Conservation (phyloP, 257 asterid genomes). For the Knoxia roxburghii region DNA sequence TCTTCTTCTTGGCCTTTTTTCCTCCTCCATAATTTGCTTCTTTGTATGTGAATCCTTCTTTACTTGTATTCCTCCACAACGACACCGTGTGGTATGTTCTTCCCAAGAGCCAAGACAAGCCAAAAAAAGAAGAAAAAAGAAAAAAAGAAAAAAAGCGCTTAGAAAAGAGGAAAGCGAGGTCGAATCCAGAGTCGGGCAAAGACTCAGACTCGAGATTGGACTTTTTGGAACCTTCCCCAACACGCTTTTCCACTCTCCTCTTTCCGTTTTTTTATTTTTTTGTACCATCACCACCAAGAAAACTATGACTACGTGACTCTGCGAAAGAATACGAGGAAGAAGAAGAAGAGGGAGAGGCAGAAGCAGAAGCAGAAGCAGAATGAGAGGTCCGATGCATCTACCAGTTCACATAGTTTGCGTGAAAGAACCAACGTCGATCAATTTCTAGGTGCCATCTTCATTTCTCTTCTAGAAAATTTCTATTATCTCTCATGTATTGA, state of each 20-base stretch:
- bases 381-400: too few species aligned
- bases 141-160: too few species aligned
- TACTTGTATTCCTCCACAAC: too few species aligned
- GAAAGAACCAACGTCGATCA: conserved; percentile 26
- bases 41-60: too few species aligned
- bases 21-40: too few species aligned
- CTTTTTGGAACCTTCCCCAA: conserved; percentile 13
- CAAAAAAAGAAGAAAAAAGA: too few species aligned
- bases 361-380: neutral
- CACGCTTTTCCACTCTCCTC: conserved; percentile 9
- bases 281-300: neutral
- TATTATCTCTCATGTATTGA: neutral
- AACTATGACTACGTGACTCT: too few species aligned
- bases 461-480: conserved; percentile 15
- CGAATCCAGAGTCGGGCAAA: neutral
- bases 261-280: too few species aligned
- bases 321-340: neutral
- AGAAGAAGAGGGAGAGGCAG: conserved; percentile 16
- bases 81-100: too few species aligned
- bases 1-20: too few species aligned
- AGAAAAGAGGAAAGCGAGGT: too few species aligned
- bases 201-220: conserved; percentile 13
- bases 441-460: conserved; percentile 26
- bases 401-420: conserved; percentile 23
- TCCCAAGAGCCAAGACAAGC: too few species aligned